Evolutionary conservation across 768 basidiomycete genomes (phyloP).

Genomic region (Candolleomyces eurysporus): DNA sequence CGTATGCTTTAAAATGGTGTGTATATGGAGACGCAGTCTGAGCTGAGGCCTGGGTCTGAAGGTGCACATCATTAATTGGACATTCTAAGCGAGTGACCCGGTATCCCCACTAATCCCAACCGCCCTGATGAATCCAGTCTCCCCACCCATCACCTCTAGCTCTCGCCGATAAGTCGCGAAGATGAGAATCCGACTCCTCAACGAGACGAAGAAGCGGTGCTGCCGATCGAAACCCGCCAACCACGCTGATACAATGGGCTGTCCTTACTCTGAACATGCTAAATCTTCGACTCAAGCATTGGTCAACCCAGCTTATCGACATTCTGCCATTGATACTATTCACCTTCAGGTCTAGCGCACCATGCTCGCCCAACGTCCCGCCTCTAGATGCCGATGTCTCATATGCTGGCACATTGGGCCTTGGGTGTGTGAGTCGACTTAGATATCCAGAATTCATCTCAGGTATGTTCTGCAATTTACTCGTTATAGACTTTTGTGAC

Average conservation of each 20-base stretch:
- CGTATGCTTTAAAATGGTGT: conserved; percentile 57
- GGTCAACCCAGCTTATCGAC: neutral
- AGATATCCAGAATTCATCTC: conserved; percentile 59
- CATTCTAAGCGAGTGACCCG: too few relatives aligned
- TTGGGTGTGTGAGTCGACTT: conserved; percentile 66
- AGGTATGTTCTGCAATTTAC: conserved; percentile 46
- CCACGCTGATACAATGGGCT: conserved; percentile 75
- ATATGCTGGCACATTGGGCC: conserved; percentile 86
- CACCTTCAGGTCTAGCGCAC: conserved; percentile 44
- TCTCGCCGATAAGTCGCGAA: neutral
- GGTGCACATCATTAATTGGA: conserved; percentile 31
- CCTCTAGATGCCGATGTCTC: conserved; percentile 73
- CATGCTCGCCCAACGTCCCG: conserved; percentile 60
- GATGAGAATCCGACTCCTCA: conserved; percentile 1
- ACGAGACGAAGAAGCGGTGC: conserved; percentile 44
- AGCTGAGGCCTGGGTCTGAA: conserved; percentile 71
- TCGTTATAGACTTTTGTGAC: too few relatives aligned
- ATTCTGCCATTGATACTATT: neutral
- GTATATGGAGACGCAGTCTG: conserved; percentile 62
- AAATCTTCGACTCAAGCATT: conserved; percentile 40
- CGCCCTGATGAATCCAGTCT: conserved; percentile 45
- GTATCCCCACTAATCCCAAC: neutral
- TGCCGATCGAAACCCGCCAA: conserved; percentile 51
- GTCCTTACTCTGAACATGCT: conserved; percentile 76
- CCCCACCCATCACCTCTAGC: conserved; percentile 52